Evolutionary conservation across 2,329 filamentous ascomycete species (phyloP).

Genomic region (Pseudogymnoascus destructans): DNA sequence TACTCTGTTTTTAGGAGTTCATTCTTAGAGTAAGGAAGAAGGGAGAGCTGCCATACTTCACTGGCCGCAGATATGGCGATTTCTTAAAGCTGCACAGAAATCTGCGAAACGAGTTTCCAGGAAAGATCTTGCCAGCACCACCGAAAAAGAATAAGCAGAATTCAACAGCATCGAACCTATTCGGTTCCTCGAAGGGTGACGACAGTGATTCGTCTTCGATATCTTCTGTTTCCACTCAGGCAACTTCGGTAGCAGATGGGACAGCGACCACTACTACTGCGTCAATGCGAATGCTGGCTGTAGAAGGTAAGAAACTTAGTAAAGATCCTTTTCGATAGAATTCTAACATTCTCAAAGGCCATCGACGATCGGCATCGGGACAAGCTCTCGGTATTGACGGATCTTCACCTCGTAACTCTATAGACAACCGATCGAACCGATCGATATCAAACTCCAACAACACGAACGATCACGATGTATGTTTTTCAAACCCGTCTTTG

Average conservation of each 20-base stretch:
- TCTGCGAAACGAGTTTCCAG: constrained; percentile 73
- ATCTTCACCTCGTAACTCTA: constrained; percentile 1
- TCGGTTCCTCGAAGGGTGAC: constrained; percentile 38
- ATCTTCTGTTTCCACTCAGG: constrained; percentile 35
- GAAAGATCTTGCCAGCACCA: constrained; percentile 73
- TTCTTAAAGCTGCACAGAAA: constrained; percentile 70
- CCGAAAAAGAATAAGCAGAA: constrained; percentile 86
- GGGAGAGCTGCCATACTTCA: constrained; percentile 61
- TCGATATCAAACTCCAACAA: constrained; percentile 15
- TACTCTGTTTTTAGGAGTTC: constrained; percentile 53
- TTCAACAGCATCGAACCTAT: constrained; percentile 47
- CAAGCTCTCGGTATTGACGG: constrained; percentile 10
- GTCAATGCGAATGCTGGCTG: constrained; percentile 28
- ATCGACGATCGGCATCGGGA: constrained; percentile 14
- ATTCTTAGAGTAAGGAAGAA: constrained; percentile 72
- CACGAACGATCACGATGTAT: constrained; percentile 5
- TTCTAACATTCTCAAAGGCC: constrained; percentile 13
- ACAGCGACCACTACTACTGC: constrained; percentile 8
- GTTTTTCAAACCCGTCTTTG: not conserved
- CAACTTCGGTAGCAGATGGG: constrained; percentile 12
- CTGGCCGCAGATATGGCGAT: constrained; percentile 79
- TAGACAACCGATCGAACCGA: constrained; percentile 28
- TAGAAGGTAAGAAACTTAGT: constrained; percentile 28
- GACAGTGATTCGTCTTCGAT: constrained; percentile 70
- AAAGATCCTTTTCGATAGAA: not conserved